Conservation (phyloP, 106 monocot species). For the Platanthera zijinensis region DNA sequence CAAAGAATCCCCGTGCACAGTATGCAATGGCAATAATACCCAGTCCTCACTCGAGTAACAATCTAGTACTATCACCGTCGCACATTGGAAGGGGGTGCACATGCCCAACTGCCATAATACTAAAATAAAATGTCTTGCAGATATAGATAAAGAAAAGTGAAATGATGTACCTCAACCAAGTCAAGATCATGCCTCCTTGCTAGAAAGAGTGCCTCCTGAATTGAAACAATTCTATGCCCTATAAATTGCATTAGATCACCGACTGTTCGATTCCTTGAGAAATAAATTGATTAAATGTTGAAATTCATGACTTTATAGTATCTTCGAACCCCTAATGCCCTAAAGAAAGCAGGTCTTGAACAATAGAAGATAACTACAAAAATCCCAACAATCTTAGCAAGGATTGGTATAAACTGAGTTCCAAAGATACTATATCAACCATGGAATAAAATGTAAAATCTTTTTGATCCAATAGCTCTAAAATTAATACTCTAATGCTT, state of each 20-base stretch:
- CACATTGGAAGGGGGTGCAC: too few species aligned
- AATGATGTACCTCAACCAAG: conserved; percentile 64
- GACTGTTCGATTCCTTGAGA: background rate
- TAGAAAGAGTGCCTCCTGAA: conserved; percentile 57
- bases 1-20: too few species aligned
- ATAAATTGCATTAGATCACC: conserved; percentile 9
- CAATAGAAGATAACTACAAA: background rate
- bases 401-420: background rate
- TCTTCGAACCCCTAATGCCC: background rate
- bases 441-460: background rate
- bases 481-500: background rate
- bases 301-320: background rate
- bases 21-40: too few species aligned
- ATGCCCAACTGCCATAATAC: background rate
- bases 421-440: background rate
- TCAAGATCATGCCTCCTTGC: conserved; percentile 55
- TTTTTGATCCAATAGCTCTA: background rate
- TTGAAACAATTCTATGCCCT: conserved; percentile 65
- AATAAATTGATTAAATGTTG: background rate
- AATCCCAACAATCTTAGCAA: background rate
- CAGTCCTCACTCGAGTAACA: too few species aligned
- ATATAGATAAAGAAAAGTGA: conserved; percentile 3
- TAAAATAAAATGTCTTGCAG: background rate
- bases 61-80: too few species aligned
- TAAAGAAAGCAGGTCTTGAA: background rate